Evolutionary conservation across 2,329 filamentous ascomycete genomes (phyloP).

Genomic region (Westerdykella ornata): DNA sequence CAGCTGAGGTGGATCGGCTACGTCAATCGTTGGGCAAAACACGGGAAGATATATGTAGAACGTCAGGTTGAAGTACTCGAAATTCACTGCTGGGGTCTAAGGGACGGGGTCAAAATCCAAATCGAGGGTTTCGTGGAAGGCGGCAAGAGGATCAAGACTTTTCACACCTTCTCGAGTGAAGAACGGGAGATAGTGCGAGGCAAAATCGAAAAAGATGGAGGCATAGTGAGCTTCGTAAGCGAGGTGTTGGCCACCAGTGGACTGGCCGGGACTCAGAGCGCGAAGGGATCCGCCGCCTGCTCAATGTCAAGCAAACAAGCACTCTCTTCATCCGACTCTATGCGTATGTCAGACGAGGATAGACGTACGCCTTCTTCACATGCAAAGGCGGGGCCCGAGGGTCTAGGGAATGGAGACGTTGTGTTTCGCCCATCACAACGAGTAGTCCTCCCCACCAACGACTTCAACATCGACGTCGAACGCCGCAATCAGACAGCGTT

Average conservation of each 20-base stretch:
- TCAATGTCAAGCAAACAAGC: conserved; percentile 4
- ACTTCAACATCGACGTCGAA: conserved; percentile 87
- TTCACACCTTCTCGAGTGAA: conserved; percentile 69
- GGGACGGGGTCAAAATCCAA: conserved; percentile 79
- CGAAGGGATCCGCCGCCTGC: conserved; percentile 8
- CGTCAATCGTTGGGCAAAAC: conserved; percentile 75
- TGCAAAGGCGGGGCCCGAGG: conserved; percentile 19
- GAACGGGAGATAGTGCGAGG: conserved; percentile 65
- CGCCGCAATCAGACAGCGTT: conserved; percentile 72
- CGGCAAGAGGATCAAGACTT: conserved; percentile 74
- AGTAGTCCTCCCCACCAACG: conserved; percentile 68
- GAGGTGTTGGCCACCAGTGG: conserved; percentile 41
- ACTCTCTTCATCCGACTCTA: not conserved
- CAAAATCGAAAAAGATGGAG: conserved; percentile 38
- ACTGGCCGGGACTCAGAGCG: conserved; percentile 18
- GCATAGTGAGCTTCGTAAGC: conserved; percentile 42
- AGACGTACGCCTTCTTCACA: conserved; percentile 8
- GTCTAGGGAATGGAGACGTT: conserved; percentile 59
- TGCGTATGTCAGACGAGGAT: conserved; percentile 4
- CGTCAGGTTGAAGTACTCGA: conserved; percentile 77
- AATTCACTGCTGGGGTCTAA: conserved; percentile 81
- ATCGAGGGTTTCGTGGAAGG: conserved; percentile 84
- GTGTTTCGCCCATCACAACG: conserved; percentile 67
- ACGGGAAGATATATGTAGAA: conserved; percentile 74
- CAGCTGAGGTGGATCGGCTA: conserved; percentile 84